Base-by-base conservation (phyloP, 306 rosid genomes). In the Pyrus communis region DNA sequence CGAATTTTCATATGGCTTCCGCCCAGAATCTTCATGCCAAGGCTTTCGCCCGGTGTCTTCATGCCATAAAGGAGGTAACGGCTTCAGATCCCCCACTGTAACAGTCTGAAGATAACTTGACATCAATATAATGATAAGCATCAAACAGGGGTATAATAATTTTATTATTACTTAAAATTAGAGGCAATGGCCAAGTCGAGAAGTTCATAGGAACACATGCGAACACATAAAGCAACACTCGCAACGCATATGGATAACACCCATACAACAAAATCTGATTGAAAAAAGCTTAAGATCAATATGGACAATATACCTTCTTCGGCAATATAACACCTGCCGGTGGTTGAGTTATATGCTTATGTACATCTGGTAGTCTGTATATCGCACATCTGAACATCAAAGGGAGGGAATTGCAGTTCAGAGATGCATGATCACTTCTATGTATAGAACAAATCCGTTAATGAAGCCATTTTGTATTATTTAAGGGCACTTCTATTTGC, bases 31-130 rank as follows among this genome's bases (percentile, higher is more conserved):
- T 49, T 49, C 55, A 49, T 49, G 55, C 55, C 55, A 86, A 52
- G 59, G 84, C 78, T 68, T 86, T 85, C 96, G 77, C 30, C 95
- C 97, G 6, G 81, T 74, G 74, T 92, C 97, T 87, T 96, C 98
- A 81, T 96, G 99, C 99, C 99, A 91, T 57, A 89, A 77, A 77
- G 65, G 91, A 64, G 96, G 98, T 22, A 80, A 91, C 74, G 97
- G 93, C 82, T 89, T 83, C 69, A 96, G 2, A 85, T 96, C 94
- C 60, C 89, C 93, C 67, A 80, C 1, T 27, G 82, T 78, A 73
- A 96, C 97, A 59, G 8, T 82, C 99, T 96, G 89, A 72, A 27
- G 31, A 73, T 4, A 68, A 23, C 14, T 38, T 33, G 59, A 35
- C 8, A 77, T 69, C 38, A 83, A 70, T 23, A 49, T 15, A 49